A percentile compares a stretch with the other conserved stretches of the same genome.
Conservation (phyloP, 2,329 filamentous ascomycete species). For the Cladosporium colombiae region DNA sequence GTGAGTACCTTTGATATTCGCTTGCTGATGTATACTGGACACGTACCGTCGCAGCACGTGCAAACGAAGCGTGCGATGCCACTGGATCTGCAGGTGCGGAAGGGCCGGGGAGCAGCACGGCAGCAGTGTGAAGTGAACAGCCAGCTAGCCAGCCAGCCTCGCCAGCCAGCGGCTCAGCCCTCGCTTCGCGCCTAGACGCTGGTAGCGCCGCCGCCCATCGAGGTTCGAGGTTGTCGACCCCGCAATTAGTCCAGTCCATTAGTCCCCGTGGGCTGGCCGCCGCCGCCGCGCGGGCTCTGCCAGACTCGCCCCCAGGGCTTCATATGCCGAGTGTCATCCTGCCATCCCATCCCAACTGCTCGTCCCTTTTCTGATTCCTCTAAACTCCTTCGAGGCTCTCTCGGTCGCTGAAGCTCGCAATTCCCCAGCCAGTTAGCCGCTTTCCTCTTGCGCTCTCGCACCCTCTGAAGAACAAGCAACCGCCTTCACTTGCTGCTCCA, state of each 20-base stretch:
- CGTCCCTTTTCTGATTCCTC: constrained; percentile 12
- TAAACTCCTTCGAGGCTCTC: constrained; percentile 8
- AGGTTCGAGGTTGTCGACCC: background rate
- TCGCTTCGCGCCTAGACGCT: background rate
- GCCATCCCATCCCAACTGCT: constrained; percentile 7
- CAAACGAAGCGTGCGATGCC: background rate
- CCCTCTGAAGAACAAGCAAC: background rate
- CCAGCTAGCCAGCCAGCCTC: no score
- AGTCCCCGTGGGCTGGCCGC: background rate
- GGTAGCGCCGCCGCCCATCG: background rate
- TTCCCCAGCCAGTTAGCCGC: constrained; percentile 10
- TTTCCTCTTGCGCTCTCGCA: background rate
- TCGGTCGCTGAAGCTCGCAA: background rate
- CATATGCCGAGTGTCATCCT: constrained; percentile 3
- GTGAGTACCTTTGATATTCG: background rate
- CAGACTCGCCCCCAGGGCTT: background rate
- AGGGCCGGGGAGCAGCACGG: background rate
- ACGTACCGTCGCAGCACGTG: background rate
- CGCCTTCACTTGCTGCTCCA: background rate
- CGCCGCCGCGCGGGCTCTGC: background rate
- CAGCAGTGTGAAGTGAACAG: background rate
- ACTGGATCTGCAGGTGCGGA: background rate
- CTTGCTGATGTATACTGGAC: background rate
- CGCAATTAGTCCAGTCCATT: background rate
- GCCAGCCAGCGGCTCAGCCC: background rate